Percentiles rank a stretch among this genome's conserved stretches.
These are phyloP conservation scores for Delitschia confertaspora DNA, from an alignment of 495 filamentous ascomycete species.

Conservation along the genomic window DNA sequence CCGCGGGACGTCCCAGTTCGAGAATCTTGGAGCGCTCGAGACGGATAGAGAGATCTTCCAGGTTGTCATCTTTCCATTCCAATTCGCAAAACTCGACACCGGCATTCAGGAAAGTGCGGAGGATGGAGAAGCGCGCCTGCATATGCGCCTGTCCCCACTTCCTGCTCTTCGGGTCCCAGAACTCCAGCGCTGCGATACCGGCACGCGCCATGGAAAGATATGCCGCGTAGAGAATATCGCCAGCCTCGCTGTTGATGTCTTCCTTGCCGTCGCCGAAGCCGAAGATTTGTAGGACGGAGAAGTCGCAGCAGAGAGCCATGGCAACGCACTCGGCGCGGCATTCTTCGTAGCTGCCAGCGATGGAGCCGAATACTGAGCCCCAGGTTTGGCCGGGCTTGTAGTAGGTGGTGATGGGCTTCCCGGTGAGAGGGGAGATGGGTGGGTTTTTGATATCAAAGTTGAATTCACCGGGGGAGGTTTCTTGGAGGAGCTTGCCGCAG, in stretches of 20 bases:
- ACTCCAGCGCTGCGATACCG: conserved; percentile 73
- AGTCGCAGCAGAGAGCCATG: conserved; percentile 87
- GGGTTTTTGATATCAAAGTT: conserved; percentile 80
- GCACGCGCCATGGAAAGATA: conserved; percentile 92
- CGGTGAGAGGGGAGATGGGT: conserved; percentile 68
- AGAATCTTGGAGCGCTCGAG: conserved; percentile 80
- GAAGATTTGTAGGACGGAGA: conserved; percentile 79
- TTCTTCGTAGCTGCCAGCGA: conserved; percentile 82
- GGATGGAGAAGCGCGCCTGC: conserved; percentile 85
- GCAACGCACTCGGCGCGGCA: conserved; percentile 81
- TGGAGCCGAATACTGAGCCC: conserved; percentile 80
- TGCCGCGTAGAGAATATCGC: conserved; percentile 72
- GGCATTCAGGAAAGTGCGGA: conserved; percentile 78
- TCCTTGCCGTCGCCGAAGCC: conserved; percentile 68
- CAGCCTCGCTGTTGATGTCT: conserved; percentile 66
- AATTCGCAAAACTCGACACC: conserved; percentile 76
- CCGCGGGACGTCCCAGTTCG: conserved; percentile 51
- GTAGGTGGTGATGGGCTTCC: conserved; percentile 69
- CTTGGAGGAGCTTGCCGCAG: conserved; percentile 89
- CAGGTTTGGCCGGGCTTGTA: conserved; percentile 94
- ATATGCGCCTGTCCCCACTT: conserved; percentile 79
- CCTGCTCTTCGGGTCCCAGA: conserved; percentile 74
- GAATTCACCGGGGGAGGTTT: conserved; percentile 67
- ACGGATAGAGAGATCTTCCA: conserved; percentile 69
- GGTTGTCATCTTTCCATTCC: conserved; percentile 58